phyloP scores from a whole-genome alignment of 345 rosid genomes.

The Microthlaspi erraticum region DNA sequence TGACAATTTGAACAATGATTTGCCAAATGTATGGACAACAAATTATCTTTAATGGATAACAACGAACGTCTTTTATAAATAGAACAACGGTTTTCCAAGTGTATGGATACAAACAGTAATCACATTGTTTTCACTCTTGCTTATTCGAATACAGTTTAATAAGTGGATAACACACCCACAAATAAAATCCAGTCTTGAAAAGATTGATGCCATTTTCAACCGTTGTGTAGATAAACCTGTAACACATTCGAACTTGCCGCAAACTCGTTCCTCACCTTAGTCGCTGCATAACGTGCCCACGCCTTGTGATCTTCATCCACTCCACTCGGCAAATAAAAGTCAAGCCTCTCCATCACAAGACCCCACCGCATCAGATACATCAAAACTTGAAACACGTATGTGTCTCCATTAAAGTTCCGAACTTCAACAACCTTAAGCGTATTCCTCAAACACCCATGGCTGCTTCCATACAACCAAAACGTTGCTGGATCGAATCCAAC shows the following conservation, averaged over 20 bases:
- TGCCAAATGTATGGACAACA: too few relatives aligned
- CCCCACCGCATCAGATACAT: conserved; percentile 6
- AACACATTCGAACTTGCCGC: not conserved
- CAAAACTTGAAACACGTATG: not conserved
- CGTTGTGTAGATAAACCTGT: not conserved
- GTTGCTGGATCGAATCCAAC: not conserved
- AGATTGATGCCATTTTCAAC: not conserved
- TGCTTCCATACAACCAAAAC: not conserved
- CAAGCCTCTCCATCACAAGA: conserved; percentile 16
- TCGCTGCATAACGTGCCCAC: not conserved
- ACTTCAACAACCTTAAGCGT: conserved; percentile 23
- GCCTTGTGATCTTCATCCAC: fast-evolving
- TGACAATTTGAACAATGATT: too few relatives aligned
- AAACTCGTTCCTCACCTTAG: fast-evolving
- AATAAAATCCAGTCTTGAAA: not conserved
- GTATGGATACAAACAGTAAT: not conserved
- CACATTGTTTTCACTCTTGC: not conserved
- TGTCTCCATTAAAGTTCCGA: not conserved
- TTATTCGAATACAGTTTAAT: not conserved
- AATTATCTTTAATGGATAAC: too few relatives aligned
- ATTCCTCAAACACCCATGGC: conserved; percentile 7
- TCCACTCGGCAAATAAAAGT: conserved; percentile 6
- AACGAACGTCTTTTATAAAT: not conserved
- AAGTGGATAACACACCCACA: not conserved
- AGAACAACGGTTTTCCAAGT: not conserved